Conservation (phyloP, 768 basidiomycete species). For the Lactarius tabidus region DNA sequence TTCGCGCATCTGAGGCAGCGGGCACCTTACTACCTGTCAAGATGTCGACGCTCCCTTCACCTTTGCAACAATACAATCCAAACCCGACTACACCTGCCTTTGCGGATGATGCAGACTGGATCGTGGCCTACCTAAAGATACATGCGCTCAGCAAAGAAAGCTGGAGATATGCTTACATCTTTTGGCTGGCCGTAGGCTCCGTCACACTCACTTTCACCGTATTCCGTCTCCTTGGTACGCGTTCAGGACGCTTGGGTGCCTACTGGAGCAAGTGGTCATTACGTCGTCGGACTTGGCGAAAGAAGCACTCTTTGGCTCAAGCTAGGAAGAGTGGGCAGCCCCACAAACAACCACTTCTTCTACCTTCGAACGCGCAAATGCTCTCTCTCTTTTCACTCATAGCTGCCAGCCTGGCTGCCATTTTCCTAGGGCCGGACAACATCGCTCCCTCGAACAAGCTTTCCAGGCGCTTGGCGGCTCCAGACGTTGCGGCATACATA, state of each 20-base stretch:
- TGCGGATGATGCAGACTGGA: conserved; percentile 46
- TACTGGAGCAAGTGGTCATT: conserved; percentile 56
- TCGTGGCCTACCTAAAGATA: conserved; percentile 52
- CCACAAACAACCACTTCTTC: conserved; percentile 41
- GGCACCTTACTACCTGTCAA: not conserved
- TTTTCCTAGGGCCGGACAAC: conserved; percentile 66
- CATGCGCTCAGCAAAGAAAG: conserved; percentile 51
- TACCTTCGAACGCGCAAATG: conserved; percentile 65
- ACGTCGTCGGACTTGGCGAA: conserved; percentile 55
- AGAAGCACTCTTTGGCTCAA: conserved; percentile 39
- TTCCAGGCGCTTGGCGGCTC: conserved; percentile 31
- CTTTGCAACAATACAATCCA: conserved; percentile 19
- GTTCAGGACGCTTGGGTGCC: conserved; percentile 45
- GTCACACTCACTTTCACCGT: conserved; percentile 40
- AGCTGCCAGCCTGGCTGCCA: conserved; percentile 41
- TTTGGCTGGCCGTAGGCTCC: conserved; percentile 52
- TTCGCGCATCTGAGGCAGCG: not conserved
- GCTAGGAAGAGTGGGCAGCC: conserved; percentile 34
- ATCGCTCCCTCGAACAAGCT: conserved; percentile 47
- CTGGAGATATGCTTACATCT: conserved; percentile 52
- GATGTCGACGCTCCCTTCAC: conserved; percentile 12
- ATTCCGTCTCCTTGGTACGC: conserved; percentile 42
- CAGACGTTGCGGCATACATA: conserved; percentile 37
- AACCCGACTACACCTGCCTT: conserved; percentile 45
- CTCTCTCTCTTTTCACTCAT: conserved; percentile 46